These are phyloP conservation scores for Henckelia pumila DNA, from an alignment of 257 asterid species.

Conservation along the genomic window DNA sequence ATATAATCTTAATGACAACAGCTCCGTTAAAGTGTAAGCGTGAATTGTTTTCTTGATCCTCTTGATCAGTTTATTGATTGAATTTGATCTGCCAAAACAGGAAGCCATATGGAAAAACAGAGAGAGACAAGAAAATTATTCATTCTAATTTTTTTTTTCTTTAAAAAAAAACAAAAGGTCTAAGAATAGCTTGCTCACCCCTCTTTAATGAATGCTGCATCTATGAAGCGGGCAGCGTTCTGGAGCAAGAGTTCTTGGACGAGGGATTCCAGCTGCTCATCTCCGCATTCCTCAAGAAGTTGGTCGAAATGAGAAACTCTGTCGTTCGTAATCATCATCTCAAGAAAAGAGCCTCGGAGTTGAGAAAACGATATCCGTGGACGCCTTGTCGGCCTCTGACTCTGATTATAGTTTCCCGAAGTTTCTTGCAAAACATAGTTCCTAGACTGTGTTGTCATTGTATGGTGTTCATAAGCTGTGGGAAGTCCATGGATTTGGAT, in stretches of 20 bases:
- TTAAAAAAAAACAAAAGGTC: neutral
- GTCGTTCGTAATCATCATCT: slow-evolving; percentile 20
- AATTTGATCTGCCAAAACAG: slow-evolving; percentile 30
- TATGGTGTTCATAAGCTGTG: neutral
- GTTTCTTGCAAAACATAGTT: no score
- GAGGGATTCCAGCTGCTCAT: slow-evolving; percentile 17
- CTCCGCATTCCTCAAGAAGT: slow-evolving; percentile 19
- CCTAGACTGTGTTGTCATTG: neutral
- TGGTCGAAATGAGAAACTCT: neutral
- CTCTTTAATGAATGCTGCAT: slow-evolving; percentile 24
- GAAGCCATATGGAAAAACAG: neutral
- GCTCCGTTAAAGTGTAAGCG: slow-evolving; percentile 18
- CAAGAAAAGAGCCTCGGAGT: neutral
- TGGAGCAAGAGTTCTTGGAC: slow-evolving; percentile 7
- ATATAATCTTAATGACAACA: slow-evolving; percentile 20
- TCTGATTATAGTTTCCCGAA: slow-evolving; percentile 1
- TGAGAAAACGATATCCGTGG: neutral
- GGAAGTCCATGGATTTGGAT: neutral
- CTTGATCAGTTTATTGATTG: slow-evolving; percentile 27
- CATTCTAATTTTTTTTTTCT: no score
- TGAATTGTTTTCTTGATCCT: slow-evolving; percentile 25
- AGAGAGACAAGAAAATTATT: no score
- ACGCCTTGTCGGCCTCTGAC: neutral
- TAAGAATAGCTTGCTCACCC: slow-evolving; percentile 31
- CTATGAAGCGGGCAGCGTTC: no score